Percentiles rank a stretch among this genome's conserved stretches.
phyloP scores from a whole-genome alignment of 78 protist species.

The Isochrysis galbana region DNA sequence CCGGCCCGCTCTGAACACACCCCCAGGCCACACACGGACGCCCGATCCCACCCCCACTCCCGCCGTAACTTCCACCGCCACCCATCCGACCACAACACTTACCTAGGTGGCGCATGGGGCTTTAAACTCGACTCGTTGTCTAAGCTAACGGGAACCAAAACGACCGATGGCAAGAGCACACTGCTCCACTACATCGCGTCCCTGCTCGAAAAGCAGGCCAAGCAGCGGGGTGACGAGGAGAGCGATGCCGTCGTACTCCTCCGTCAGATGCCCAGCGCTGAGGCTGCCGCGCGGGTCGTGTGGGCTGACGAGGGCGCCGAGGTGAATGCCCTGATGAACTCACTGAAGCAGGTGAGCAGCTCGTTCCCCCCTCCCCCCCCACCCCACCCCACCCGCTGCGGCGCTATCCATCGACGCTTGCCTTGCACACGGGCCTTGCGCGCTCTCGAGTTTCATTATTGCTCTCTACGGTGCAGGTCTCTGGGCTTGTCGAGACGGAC shows the following conservation, averaged over 20 bases:
- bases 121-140: not conserved
- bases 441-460: too few relatives aligned
- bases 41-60: too few relatives aligned
- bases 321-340: not conserved
- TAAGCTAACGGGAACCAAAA: not conserved
- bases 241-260: not conserved
- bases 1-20: too few relatives aligned
- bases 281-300: not conserved
- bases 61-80: too few relatives aligned
- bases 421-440: too few relatives aligned
- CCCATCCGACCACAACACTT: too few relatives aligned
- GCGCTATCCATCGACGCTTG: too few relatives aligned
- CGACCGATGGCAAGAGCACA: not conserved
- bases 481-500: not conserved
- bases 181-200: not conserved
- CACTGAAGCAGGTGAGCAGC: not conserved
- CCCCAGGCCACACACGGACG: too few relatives aligned
- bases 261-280: not conserved
- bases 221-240: not conserved
- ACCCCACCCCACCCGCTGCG: too few relatives aligned
- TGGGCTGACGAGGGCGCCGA: not conserved
- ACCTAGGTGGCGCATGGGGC: constrained; percentile 19
- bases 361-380: too few relatives aligned
- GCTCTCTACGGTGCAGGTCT: too few relatives aligned
- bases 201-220: not conserved